Conservation (phyloP, 1,139 yeast species). For the Magnusiomyces suaveolens region DNA sequence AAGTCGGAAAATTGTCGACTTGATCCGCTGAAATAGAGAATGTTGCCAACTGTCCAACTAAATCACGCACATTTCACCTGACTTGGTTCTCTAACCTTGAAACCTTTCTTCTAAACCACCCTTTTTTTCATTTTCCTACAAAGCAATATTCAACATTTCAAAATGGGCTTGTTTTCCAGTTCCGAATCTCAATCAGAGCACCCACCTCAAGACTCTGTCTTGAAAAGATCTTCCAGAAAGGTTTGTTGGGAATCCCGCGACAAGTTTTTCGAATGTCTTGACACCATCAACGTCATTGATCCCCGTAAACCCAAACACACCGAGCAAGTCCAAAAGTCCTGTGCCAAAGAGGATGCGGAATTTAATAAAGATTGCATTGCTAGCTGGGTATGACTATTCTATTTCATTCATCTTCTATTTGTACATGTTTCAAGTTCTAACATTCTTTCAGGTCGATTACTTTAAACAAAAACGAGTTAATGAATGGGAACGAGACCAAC, state of each 20-base stretch:
- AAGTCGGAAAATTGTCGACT: too few relatives aligned
- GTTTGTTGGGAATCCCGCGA: constrained; percentile 66
- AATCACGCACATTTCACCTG: too few relatives aligned
- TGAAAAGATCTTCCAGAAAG: constrained; percentile 41
- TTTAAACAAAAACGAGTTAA: constrained; percentile 58
- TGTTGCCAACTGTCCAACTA: too few relatives aligned
- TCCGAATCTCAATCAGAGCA: constrained; percentile 5
- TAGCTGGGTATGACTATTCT: constrained; percentile 43
- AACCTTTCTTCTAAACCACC: too few relatives aligned
- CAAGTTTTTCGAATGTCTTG: constrained; percentile 48
- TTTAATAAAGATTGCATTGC: constrained; percentile 51
- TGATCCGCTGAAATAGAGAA: too few relatives aligned
- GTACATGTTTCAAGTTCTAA: neutral
- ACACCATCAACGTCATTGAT: constrained; percentile 43
- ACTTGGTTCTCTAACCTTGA: too few relatives aligned
- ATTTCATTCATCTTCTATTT: neutral
- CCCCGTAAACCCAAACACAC: constrained; percentile 23
- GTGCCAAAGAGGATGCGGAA: constrained; percentile 38
- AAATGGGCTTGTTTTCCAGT: constrained; percentile 16
- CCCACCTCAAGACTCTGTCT: constrained; percentile 3
- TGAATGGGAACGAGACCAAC: constrained; percentile 45
- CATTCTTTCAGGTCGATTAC: constrained; percentile 35
- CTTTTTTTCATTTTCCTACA: too few relatives aligned
- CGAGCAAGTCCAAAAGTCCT: constrained; percentile 28
- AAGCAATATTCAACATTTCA: too few relatives aligned